A percentile compares a stretch with the other conserved stretches of the same genome.
Conservation (phyloP, 352 stramenopile genomes). For the Pythium diclinum region DNA sequence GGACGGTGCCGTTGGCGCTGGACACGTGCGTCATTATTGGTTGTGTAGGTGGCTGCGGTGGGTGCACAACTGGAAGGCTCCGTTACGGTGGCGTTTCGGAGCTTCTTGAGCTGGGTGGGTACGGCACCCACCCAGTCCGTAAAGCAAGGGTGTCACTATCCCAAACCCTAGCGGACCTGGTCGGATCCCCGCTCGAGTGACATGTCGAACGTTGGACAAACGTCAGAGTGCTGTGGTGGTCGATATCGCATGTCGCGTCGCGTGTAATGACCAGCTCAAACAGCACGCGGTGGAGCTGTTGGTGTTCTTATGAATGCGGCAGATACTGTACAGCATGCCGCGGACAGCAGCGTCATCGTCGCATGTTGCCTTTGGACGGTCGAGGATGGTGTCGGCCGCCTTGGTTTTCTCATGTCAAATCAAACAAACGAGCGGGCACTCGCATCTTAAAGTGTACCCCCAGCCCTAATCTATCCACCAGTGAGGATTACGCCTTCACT, state of each 20-base stretch:
- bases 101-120: not conserved
- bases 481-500: conserved; percentile 4
- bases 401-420: conserved; percentile 1
- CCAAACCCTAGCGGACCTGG: not conserved
- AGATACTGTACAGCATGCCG: not conserved
- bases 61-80: conserved; percentile 2
- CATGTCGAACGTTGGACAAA: not conserved
- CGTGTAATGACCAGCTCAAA: conserved; percentile 1
- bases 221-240: not conserved
- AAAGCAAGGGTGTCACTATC: not conserved
- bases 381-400: no score
- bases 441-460: conserved; percentile 29
- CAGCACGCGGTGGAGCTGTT: not conserved
- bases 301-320: not conserved
- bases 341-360: not conserved
- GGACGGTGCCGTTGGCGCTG: not conserved
- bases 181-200: not conserved
- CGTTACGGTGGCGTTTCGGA: not conserved
- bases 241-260: conserved; percentile 1
- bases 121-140: not conserved
- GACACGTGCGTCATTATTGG: not conserved
- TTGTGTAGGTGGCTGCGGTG: not conserved
- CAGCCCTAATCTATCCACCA: conserved; percentile 15
- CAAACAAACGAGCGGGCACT: not conserved
- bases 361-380: not conserved